A percentile compares a stretch with the other conserved stretches of the same genome.
phyloP scores from a whole-genome alignment of 1,139 yeast genomes.

The Lipomyces yarrowii region DNA sequence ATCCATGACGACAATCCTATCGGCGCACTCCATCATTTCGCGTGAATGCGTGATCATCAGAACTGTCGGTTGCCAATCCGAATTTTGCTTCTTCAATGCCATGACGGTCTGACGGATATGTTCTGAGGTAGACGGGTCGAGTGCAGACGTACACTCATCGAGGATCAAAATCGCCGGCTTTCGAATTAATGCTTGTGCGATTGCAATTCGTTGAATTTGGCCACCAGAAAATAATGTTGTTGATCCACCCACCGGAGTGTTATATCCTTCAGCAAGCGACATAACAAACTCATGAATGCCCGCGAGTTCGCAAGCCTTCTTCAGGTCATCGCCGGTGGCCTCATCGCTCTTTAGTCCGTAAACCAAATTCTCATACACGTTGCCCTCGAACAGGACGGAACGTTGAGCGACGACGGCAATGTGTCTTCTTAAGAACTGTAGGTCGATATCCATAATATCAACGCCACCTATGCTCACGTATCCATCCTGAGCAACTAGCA shows the following conservation, averaged over 20 bases:
- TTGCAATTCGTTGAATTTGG: slow-evolving; percentile 86
- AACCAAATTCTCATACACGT: slow-evolving; percentile 75
- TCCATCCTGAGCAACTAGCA: slow-evolving; percentile 66
- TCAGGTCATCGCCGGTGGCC: slow-evolving; percentile 41
- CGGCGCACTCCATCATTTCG: slow-evolving; percentile 60
- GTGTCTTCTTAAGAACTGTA: slow-evolving; percentile 69
- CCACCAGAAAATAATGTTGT: slow-evolving; percentile 67
- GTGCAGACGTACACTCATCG: slow-evolving; percentile 81
- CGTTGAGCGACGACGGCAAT: slow-evolving; percentile 90
- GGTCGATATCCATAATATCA: slow-evolving; percentile 65
- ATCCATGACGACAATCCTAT: slow-evolving; percentile 38
- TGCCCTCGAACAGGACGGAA: slow-evolving; percentile 77
- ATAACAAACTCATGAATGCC: slow-evolving; percentile 49
- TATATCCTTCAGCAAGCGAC: slow-evolving; percentile 47
- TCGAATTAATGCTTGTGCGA: slow-evolving; percentile 76
- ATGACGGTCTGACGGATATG: slow-evolving; percentile 48
- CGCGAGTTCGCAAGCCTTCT: slow-evolving; percentile 45
- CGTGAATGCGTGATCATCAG: slow-evolving; percentile 86
- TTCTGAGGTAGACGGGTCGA: slow-evolving; percentile 69
- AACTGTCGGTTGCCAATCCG: slow-evolving; percentile 65
- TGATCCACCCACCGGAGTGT: slow-evolving; percentile 60
- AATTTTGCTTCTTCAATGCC: slow-evolving; percentile 55
- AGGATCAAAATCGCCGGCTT: slow-evolving; percentile 63
- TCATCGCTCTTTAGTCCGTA: slow-evolving; percentile 57
- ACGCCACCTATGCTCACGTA: slow-evolving; percentile 64